Percentiles rank a stretch among this genome's conserved stretches.
Conservation (phyloP, 257 asterid species). For the Primulina tabacum region DNA sequence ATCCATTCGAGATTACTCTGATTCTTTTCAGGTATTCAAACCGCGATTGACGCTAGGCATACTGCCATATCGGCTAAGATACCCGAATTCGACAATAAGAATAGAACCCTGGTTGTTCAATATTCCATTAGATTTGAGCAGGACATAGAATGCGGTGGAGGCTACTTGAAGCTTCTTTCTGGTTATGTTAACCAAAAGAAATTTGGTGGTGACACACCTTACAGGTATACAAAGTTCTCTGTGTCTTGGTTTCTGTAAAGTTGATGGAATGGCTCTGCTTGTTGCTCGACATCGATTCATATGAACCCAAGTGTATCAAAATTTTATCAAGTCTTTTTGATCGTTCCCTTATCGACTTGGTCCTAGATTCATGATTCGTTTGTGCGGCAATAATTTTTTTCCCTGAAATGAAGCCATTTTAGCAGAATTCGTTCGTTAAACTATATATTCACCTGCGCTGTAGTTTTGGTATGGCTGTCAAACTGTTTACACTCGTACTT, state of each 20-base stretch:
- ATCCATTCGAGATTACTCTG: conserved; percentile 2
- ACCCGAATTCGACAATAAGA: conserved; percentile 88
- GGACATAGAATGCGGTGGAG: conserved; percentile 98
- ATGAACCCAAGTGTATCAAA: too few relatives aligned
- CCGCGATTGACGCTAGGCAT: conserved; percentile 81
- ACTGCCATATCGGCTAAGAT: conserved; percentile 88
- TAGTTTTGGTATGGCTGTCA: too few relatives aligned
- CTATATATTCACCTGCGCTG: too few relatives aligned
- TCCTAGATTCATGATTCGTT: too few relatives aligned
- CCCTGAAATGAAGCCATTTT: too few relatives aligned
- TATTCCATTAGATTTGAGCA: conserved; percentile 88
- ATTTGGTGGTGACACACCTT: conserved; percentile 97
- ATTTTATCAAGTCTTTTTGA: too few relatives aligned
- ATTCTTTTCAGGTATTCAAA: conserved; percentile 71
- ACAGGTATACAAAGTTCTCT: conserved; percentile 50
- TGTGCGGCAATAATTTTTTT: too few relatives aligned
- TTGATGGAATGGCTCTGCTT: neutral
- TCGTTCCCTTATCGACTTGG: too few relatives aligned
- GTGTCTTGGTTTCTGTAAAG: neutral
- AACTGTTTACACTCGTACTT: too few relatives aligned
- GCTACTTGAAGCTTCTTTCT: conserved; percentile 87
- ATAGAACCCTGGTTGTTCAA: conserved; percentile 82
- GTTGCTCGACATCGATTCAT: neutral
- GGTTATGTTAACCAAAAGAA: conserved; percentile 94
- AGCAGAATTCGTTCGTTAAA: too few relatives aligned